These are phyloP conservation scores for Luffa aegyptiaca DNA, from an alignment of 306 rosid genomes.

Conservation along the genomic window DNA sequence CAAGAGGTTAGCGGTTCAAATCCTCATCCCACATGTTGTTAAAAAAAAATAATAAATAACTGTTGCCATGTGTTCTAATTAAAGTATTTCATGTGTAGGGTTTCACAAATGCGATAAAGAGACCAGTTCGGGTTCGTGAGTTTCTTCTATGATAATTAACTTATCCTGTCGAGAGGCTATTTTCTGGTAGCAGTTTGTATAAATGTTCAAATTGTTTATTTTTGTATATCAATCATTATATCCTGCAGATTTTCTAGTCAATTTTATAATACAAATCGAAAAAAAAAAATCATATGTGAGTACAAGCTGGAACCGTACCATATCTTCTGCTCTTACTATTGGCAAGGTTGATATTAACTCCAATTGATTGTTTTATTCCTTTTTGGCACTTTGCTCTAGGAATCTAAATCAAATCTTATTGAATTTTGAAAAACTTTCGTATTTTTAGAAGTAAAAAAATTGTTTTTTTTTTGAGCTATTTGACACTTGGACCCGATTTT, in stretches of 20 bases:
- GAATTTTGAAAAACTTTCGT: background rate
- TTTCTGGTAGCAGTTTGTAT: background rate
- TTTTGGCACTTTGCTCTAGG: background rate
- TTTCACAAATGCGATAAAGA: slow-evolving; percentile 81
- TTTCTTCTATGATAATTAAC: slow-evolving; percentile 35
- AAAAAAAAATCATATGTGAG: background rate
- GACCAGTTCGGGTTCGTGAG: slow-evolving; percentile 83
- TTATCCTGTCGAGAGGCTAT: background rate
- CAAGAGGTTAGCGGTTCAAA: no score
- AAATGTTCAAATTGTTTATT: background rate
- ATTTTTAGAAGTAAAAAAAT: background rate
- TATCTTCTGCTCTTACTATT: background rate
- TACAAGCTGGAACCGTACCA: background rate
- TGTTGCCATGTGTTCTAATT: background rate
- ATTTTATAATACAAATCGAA: background rate
- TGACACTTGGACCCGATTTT: background rate
- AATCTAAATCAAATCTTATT: background rate
- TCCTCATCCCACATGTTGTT: no score
- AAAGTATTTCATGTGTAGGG: slow-evolving; percentile 40
- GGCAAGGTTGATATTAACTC: background rate
- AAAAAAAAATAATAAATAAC: no score
- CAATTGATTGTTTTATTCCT: background rate
- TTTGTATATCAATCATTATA: background rate
- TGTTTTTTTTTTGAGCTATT: background rate
- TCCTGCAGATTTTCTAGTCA: background rate